Evolutionary conservation across 176 grass and related monocot genomes (phyloP).

Genomic region (Carex myosuroides): DNA sequence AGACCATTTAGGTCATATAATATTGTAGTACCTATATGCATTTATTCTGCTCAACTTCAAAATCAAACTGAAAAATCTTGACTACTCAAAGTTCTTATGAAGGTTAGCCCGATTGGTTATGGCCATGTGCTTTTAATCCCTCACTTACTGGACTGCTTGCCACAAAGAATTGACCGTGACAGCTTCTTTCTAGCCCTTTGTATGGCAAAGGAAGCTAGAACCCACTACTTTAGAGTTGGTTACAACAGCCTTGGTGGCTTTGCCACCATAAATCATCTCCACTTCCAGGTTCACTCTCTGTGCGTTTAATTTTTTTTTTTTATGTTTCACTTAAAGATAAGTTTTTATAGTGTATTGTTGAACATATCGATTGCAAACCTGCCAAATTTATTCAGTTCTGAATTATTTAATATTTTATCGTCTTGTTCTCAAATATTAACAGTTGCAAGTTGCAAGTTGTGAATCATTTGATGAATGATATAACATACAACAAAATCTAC

Average conservation of each 20-base stretch:
- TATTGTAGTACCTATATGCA: not conserved
- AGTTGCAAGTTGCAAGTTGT: not conserved
- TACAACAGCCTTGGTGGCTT: slow-evolving; percentile 97
- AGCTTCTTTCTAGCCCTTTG: slow-evolving; percentile 75
- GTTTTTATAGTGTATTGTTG: not conserved
- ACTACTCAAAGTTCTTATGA: not conserved
- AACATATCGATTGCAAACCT: not conserved
- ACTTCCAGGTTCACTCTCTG: slow-evolving; percentile 52
- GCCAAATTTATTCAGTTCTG: not conserved
- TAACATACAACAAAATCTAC: not conserved
- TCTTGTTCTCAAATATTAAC: not conserved
- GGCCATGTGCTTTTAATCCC: slow-evolving; percentile 88
- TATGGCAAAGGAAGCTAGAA: slow-evolving; percentile 63
- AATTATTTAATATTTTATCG: not conserved
- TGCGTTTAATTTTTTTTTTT: not conserved
- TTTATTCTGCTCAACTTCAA: not conserved
- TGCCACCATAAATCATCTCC: slow-evolving; percentile 77
- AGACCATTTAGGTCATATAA: not conserved
- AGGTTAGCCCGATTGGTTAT: slow-evolving; percentile 77
- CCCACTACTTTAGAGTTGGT: slow-evolving; percentile 73
- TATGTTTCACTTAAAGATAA: not conserved
- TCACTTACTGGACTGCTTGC: slow-evolving; percentile 53
- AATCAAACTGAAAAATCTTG: slow-evolving; percentile 7
- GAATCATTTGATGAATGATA: not conserved
- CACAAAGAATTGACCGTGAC: slow-evolving; percentile 77